Conservation (phyloP, 208 protist genomes). For the Crithidia fasciculata region DNA sequence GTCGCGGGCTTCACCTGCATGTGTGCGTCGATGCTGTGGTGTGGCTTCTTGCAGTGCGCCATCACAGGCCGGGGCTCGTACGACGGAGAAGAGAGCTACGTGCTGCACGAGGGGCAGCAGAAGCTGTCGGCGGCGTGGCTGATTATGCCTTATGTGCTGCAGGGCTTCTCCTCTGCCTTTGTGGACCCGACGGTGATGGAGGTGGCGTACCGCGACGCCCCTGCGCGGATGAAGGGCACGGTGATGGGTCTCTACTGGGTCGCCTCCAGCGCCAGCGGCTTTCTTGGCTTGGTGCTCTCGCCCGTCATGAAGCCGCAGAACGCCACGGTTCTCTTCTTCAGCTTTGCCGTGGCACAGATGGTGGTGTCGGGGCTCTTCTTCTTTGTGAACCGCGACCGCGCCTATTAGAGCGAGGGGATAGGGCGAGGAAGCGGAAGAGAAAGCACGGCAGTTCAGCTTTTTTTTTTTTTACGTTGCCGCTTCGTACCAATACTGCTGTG, state of each 20-base stretch:
- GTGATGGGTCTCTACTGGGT: constrained; percentile 76
- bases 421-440: too few species aligned
- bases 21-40: constrained; percentile 63
- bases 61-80: constrained; percentile 52
- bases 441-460: too few species aligned
- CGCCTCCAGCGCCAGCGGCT: constrained; percentile 66
- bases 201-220: constrained; percentile 60
- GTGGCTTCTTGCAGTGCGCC: constrained; percentile 48
- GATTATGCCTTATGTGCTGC: constrained; percentile 59
- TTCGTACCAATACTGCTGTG: not conserved
- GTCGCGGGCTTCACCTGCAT: constrained; percentile 48
- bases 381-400: constrained; percentile 32
- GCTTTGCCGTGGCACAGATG: constrained; percentile 43
- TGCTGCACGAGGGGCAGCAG: constrained; percentile 22
- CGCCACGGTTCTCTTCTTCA: constrained; percentile 48
- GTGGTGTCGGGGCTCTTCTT: constrained; percentile 48
- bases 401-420: not conserved
- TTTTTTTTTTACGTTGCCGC: not conserved
- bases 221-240: constrained; percentile 63
- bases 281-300: constrained; percentile 64
- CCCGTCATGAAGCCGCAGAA: constrained; percentile 66
- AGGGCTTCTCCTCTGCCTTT: constrained; percentile 63
- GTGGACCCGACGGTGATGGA: constrained; percentile 77
- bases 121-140: constrained; percentile 59
- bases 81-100: constrained; percentile 43